Evolutionary conservation across 2,329 filamentous ascomycete species (phyloP).

Genomic region (Cladophialophora immunda): DNA sequence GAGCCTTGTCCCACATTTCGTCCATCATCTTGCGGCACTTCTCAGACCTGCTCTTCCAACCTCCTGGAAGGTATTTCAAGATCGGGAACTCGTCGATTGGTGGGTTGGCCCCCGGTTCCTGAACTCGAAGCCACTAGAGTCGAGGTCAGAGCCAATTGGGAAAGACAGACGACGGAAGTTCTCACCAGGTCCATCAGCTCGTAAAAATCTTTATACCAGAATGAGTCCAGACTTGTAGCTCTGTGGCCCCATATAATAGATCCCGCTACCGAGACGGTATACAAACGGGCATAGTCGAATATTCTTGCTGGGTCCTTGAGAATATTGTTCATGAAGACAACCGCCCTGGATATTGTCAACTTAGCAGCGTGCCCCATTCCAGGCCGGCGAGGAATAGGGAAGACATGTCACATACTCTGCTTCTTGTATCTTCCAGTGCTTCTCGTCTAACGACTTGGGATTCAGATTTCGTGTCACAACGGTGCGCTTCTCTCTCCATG

Average conservation of each 20-base stretch:
- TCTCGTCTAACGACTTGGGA: conserved; percentile 53
- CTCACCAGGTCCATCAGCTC: conserved; percentile 25
- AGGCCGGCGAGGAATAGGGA: too few relatives aligned
- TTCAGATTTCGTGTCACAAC: conserved; percentile 56
- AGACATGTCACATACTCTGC: conserved; percentile 58
- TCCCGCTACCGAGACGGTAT: conserved; percentile 55
- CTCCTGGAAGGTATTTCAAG: conserved; percentile 51
- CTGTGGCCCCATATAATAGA: conserved; percentile 61
- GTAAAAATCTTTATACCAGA: conserved; percentile 20
- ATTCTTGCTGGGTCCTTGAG: conserved; percentile 18
- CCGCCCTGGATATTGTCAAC: conserved; percentile 12
- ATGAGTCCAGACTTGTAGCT: conserved; percentile 40
- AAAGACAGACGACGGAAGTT: not conserved
- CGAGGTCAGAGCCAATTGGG: conserved; percentile 50
- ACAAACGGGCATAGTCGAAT: conserved; percentile 14
- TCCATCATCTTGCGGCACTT: conserved; percentile 52
- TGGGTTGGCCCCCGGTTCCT: conserved; percentile 53
- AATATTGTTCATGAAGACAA: conserved; percentile 21
- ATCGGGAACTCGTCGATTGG: conserved; percentile 58
- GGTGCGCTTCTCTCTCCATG: conserved; percentile 56
- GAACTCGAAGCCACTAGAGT: not conserved
- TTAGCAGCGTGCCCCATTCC: not conserved
- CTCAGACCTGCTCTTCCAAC: conserved; percentile 49
- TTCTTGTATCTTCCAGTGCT: conserved; percentile 53
- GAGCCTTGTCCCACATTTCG: conserved; percentile 47